Evolutionary conservation across 148 eudicot genomes (phyloP), one percentile per base, ranked within the genome.

Genomic region (Vaccinium corymbosum): DNA sequence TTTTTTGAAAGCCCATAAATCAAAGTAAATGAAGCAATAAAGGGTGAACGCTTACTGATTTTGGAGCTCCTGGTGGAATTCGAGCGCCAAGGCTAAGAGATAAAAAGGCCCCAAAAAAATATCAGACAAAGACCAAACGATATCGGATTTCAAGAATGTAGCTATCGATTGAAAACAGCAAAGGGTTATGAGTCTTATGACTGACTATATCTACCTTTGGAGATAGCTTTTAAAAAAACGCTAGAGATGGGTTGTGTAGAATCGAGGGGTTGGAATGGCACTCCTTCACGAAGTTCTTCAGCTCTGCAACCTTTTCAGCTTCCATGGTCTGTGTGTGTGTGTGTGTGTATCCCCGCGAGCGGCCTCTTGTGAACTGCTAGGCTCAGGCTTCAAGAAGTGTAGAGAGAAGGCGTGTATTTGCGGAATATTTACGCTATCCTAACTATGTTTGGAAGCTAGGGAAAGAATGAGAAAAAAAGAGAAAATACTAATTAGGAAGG

Each of bases 221-320:
- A 92, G 79, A 85, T 84, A 92, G 73, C 53, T 83, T 46, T 87
- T 89, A 90, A 92, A 89, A 89, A 74, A 92, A 92, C 10, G 85
- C 72, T 38, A 92, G 90, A 35, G 91, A 89, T 13, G 93, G 93
- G 49, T 82, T 56, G 79, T 87, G 84, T 32, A 92, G 83, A n/a
- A 90, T 84, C 38, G 94, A 88, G 72, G 92, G 93, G 74, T 92
- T 75, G 8, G 90, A 85, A 83, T 90, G 86, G 83, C 89, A 90
- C 73, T 72, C 79, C 50, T 92, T 88, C 53, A 90, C 84, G 71
- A 92, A 92, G 46, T 29, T n/a, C 86, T 87, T 86, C 27, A 92
- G 77, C 84, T 90, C 88, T 35, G 66, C 79, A 52, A 90, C 53
- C 85, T 83, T 89, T 6, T 82, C 49, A 11, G 84, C 87, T 42